A percentile compares a stretch with the other conserved stretches of the same genome.
Conservation (phyloP, 129 eudicot species). For the Tanacetum coccineum region DNA sequence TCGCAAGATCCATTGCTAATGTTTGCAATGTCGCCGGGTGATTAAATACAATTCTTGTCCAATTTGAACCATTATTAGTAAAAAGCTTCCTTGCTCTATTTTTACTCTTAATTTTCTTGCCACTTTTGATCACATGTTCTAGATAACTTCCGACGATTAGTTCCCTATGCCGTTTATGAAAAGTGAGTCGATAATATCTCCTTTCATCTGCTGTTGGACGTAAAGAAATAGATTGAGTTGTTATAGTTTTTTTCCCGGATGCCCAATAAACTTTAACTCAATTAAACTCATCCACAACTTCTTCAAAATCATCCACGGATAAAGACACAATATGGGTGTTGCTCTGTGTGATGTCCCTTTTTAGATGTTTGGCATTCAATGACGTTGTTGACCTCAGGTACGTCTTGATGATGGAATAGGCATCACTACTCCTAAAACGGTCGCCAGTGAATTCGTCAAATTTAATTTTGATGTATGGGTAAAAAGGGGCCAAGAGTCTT, state of each 20-base stretch:
- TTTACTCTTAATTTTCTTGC: constrained; percentile 32
- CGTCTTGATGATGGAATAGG: constrained; percentile 35
- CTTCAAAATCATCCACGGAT: constrained; percentile 44
- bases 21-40: constrained; percentile 38
- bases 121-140: constrained; percentile 40
- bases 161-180: constrained; percentile 39
- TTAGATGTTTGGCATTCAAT: constrained; percentile 34
- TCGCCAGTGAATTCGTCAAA: constrained; percentile 43
- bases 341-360: constrained; percentile 17
- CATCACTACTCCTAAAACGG: constrained; percentile 32
- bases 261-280: constrained; percentile 50
- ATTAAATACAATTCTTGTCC: constrained; percentile 35
- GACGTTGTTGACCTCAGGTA: constrained; percentile 38
- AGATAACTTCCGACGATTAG: constrained; percentile 28
- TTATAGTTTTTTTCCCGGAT: constrained; percentile 4
- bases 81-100: constrained; percentile 31
- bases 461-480: constrained; percentile 41
- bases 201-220: constrained; percentile 28
- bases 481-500: constrained; percentile 7
- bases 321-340: constrained; percentile 24
- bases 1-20: constrained; percentile 27
- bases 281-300: constrained; percentile 38
- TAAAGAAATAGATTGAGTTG: constrained; percentile 12
- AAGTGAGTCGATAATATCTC: constrained; percentile 35
- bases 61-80: constrained; percentile 28